These are phyloP conservation scores for Paramecium octaurelia DNA, from an alignment of 73 alveolate genomes.

Conservation along the genomic window DNA sequence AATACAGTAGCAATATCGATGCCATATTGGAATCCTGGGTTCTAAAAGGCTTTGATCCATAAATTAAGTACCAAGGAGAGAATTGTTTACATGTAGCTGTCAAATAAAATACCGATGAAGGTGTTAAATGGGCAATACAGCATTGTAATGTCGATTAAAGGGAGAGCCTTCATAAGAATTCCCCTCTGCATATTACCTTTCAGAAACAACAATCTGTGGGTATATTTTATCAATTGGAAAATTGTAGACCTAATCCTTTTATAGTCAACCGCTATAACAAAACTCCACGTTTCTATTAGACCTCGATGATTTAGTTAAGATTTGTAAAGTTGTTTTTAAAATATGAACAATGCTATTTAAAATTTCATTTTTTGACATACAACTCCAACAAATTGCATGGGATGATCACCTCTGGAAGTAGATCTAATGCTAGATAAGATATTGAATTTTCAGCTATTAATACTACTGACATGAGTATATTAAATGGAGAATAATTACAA, in stretches of 20 bases:
- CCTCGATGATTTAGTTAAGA: not conserved
- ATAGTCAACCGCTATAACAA: not conserved
- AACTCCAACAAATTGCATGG: not conserved
- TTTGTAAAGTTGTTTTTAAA: not conserved
- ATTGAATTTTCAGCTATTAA: not conserved
- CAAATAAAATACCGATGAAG: not conserved
- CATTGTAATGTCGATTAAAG: not conserved
- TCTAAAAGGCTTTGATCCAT: not conserved
- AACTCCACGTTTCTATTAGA: not conserved
- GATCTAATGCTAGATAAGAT: not conserved
- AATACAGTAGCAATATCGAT: not conserved
- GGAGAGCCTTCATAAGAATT: not conserved
- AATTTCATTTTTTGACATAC: not conserved
- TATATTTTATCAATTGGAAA: not conserved
- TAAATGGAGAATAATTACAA: not conserved
- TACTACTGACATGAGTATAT: not conserved
- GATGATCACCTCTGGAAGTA: not conserved
- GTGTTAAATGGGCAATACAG: not conserved
- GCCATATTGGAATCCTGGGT: not conserved
- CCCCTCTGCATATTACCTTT: not conserved
- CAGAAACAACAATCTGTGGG: not conserved
- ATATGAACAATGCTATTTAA: not conserved
- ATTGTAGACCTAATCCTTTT: not conserved
- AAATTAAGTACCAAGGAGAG: not conserved
- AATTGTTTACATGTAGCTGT: constrained; percentile 6